Percentiles rank a stretch among this genome's conserved stretches.
These are phyloP conservation scores for Vitis labrusca DNA, from an alignment of 164 flowering plant species.

Conservation along the genomic window DNA sequence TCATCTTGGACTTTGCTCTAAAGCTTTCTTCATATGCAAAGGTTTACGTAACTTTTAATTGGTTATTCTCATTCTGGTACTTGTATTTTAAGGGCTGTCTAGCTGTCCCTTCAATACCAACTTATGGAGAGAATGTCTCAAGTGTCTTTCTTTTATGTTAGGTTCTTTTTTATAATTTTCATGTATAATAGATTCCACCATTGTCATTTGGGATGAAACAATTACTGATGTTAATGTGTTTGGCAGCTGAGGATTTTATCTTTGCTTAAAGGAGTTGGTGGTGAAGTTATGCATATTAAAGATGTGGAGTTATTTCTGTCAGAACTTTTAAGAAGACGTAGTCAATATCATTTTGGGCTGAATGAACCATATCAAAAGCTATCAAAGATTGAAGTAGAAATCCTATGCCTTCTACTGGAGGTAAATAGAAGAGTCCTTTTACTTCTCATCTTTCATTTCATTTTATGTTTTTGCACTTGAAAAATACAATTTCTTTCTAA, in stretches of 20 bases:
- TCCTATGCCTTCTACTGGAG: conserved; percentile 73
- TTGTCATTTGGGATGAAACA: neutral
- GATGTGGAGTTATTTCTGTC: conserved; percentile 49
- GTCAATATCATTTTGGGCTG: conserved; percentile 22
- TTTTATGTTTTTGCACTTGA: neutral
- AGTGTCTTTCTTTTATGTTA: neutral
- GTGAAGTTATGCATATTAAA: conserved; percentile 37
- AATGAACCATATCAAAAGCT: conserved; percentile 36
- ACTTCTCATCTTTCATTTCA: neutral
- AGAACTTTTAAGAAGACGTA: conserved; percentile 60
- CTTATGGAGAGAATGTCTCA: neutral
- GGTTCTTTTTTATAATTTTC: neutral
- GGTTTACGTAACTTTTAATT: conserved; percentile 32
- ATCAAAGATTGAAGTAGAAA: conserved; percentile 55
- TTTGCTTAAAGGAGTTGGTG: conserved; percentile 63
- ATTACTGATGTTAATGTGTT: conserved; percentile 5
- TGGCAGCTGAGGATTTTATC: conserved; percentile 72
- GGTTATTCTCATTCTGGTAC: too few relatives aligned
- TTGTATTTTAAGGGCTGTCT: too few relatives aligned
- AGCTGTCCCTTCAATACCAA: too few relatives aligned
- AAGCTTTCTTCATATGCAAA: conserved; percentile 66
- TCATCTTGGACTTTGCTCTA: conserved; percentile 55
- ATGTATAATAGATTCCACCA: neutral
- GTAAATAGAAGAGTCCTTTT: conserved; percentile 26
- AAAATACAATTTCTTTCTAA: too few relatives aligned